These are phyloP conservation scores for Cercophora sp. DNA, from an alignment of 495 filamentous ascomycete species.

Conservation along the genomic window DNA sequence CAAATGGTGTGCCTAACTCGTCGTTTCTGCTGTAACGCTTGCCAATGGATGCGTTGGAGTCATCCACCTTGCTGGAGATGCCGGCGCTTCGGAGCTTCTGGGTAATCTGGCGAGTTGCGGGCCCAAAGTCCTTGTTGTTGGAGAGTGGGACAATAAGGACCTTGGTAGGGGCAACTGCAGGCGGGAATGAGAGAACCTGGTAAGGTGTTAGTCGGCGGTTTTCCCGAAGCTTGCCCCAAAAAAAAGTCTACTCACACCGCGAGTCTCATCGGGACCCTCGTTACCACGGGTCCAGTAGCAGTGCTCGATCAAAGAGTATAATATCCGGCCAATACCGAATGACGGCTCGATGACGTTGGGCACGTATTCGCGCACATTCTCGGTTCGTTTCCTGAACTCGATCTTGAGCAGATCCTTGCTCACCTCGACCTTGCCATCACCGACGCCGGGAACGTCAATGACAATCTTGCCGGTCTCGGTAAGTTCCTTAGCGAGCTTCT, in stretches of 20 bases:
- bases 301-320: slow-evolving; percentile 77
- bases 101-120: slow-evolving; percentile 52
- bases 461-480: slow-evolving; percentile 61
- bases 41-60: slow-evolving; percentile 65
- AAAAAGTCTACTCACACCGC: slow-evolving; percentile 51
- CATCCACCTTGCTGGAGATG: slow-evolving; percentile 63
- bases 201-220: not conserved
- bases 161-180: slow-evolving; percentile 68
- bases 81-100: slow-evolving; percentile 56
- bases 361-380: slow-evolving; percentile 71
- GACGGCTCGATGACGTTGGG: slow-evolving; percentile 85
- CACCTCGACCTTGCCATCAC: slow-evolving; percentile 58
- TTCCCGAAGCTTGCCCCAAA: not conserved
- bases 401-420: slow-evolving; percentile 66
- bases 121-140: slow-evolving; percentile 55
- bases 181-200: slow-evolving; percentile 71
- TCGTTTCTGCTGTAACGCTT: slow-evolving; percentile 72
- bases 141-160: slow-evolving; percentile 72
- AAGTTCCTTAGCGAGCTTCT: slow-evolving; percentile 64
- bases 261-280: slow-evolving; percentile 64
- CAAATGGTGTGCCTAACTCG: slow-evolving; percentile 68
- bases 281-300: slow-evolving; percentile 67
- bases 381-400: slow-evolving; percentile 63
- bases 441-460: slow-evolving; percentile 57
- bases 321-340: slow-evolving; percentile 77